phyloP scores from a whole-genome alignment of 2,329 filamentous ascomycete genomes.

The Botrytis galanthina region DNA sequence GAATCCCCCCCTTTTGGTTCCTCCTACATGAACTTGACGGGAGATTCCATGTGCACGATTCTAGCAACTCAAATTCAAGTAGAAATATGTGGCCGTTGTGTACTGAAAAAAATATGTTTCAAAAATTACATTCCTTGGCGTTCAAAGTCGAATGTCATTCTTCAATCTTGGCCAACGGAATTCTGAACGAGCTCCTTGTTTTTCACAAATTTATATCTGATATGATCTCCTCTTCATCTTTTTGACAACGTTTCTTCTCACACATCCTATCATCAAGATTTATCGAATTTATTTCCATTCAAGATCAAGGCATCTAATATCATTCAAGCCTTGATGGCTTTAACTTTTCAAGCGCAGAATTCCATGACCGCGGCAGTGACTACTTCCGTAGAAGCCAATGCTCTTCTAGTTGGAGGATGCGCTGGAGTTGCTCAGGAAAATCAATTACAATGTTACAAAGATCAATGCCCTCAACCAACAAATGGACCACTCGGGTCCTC shows the following conservation, averaged over 20 bases:
- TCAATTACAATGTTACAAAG: not conserved
- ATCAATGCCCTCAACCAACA: not conserved
- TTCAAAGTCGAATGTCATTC: not conserved
- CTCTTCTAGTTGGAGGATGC: not conserved
- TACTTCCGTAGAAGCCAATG: not conserved
- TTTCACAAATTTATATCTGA: not conserved
- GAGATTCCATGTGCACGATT: not conserved
- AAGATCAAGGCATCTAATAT: not conserved
- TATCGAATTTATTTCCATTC: not conserved
- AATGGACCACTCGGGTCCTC: not conserved
- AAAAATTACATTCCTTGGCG: not conserved
- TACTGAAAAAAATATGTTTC: not conserved
- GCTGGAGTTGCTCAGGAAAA: not conserved
- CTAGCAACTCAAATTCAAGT: not conserved
- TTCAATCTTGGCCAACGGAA: not conserved
- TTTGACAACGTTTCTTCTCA: not conserved
- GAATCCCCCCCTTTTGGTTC: too few species aligned
- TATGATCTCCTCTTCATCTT: not conserved
- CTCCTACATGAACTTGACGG: not conserved
- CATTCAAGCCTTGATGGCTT: not conserved
- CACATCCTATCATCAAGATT: not conserved
- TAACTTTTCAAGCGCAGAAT: too few species aligned
- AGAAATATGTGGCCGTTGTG: not conserved
- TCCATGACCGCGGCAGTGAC: not conserved
- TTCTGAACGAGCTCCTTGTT: not conserved